Percentiles rank a stretch among this genome's conserved stretches.
Conservation (phyloP, 73 alveolate genomes). For the Urostyla sp. region DNA sequence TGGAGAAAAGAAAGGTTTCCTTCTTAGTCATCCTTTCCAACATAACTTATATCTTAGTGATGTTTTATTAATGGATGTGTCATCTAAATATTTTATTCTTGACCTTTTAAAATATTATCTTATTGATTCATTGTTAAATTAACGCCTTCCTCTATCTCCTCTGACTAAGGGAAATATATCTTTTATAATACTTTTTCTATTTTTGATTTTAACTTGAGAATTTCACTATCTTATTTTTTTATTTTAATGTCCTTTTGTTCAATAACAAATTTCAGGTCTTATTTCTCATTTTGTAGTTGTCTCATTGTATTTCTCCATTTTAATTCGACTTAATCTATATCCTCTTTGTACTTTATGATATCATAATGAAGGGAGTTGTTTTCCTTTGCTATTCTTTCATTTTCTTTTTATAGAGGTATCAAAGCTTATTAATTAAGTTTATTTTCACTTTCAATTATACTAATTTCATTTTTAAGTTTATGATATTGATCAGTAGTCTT, state of each 20-base stretch:
- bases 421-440: slow-evolving; percentile 20
- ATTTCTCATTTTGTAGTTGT: slow-evolving; percentile 50
- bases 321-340: slow-evolving; percentile 19
- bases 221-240: slow-evolving; percentile 27
- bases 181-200: slow-evolving; percentile 28
- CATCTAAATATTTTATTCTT: slow-evolving; percentile 38
- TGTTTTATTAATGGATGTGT: slow-evolving; percentile 1
- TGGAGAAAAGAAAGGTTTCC: background rate
- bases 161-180: slow-evolving; percentile 14
- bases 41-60: slow-evolving; percentile 8
- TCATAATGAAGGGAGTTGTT: slow-evolving; percentile 94
- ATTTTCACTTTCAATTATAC: background rate
- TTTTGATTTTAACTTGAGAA: slow-evolving; percentile 36
- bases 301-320: slow-evolving; percentile 50
- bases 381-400: slow-evolving; percentile 93
- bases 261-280: slow-evolving; percentile 46
- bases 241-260: slow-evolving; percentile 50
- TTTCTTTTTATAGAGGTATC: slow-evolving; percentile 89
- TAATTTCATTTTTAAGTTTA: background rate
- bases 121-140: slow-evolving; percentile 17
- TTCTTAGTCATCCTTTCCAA: slow-evolving; percentile 2
- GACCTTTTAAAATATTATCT: slow-evolving; percentile 1
- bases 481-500: slow-evolving; percentile 46
- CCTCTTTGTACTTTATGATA: slow-evolving; percentile 84
- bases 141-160: slow-evolving; percentile 41